Base-by-base conservation (phyloP, 2,329 filamentous ascomycete species). In the Diaporthe vaccinii region DNA sequence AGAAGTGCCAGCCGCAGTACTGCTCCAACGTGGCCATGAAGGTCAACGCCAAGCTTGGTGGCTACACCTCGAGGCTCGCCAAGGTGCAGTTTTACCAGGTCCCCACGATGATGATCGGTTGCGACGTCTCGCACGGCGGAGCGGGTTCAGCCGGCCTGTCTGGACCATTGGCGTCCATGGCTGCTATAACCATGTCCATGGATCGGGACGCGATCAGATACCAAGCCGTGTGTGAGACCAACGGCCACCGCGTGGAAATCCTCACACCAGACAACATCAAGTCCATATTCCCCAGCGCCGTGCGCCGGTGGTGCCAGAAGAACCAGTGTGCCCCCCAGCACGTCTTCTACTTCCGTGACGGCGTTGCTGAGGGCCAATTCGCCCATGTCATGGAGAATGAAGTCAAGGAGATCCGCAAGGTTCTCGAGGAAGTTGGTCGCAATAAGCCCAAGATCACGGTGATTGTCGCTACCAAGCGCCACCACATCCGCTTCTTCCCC, bases 11-110 rank as follows among this genome's bases (percentile, higher is more conserved):
- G 31, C 89, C 89, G 0, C 97, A 99, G 80, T 98, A 98, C 84
- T 93, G 94, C 80, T 97, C 94, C 1, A 99, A 99, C 77, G 95
- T 99, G 0, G 90, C 92, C 78, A 97, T 99, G 95, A 99, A 99
- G 86, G 92, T 99, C 78, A 98, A 99, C 80, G 94, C 95, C 4
- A 99, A 99, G 86, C 89, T 99, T 3, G 97, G 97, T 20, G 97
- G 97, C 8, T 89, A 91, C 0, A 98, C 95, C 1, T 92, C 86
- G 71, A 87, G 82, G 59, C 81, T 86, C 12, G 76, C 80, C 51
- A 81, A 77, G 70, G 83, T 80, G 80, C 84, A 17, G 82, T 87
- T 86, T 76, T 89, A 89, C 79, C 81, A 82, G 1, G 81, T 80
- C 0, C 89, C 92, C 0, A 97, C 95, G 0, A 93, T 98, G 89